Evolutionary conservation across 2,329 filamentous ascomycete genomes (phyloP).

Genomic region (Fusarium liriodendri): DNA sequence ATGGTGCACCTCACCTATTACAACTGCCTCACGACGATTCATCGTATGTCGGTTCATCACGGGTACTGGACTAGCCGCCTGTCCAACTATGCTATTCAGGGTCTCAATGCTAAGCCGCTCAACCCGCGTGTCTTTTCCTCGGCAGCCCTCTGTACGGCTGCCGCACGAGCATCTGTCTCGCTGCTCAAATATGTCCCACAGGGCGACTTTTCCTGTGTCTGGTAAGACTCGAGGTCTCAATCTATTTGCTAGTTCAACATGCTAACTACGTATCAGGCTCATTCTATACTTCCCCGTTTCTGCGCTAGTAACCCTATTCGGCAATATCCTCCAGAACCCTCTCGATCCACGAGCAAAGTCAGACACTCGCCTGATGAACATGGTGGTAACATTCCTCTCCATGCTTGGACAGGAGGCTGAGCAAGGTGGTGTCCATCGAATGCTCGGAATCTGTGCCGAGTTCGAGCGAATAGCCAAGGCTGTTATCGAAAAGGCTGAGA

Average conservation of each 20-base stretch:
- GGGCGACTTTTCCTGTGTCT: slow-evolving; percentile 93
- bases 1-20: slow-evolving; percentile 97
- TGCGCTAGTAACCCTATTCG: slow-evolving; percentile 92
- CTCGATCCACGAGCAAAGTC: slow-evolving; percentile 88
- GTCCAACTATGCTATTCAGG: slow-evolving; percentile 95
- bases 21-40: slow-evolving; percentile 96
- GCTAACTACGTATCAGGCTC: slow-evolving; percentile 67
- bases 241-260: background rate
- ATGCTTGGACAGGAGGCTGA: slow-evolving; percentile 90
- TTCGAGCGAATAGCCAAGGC: slow-evolving; percentile 94
- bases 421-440: slow-evolving; percentile 90
- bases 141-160: slow-evolving; percentile 90
- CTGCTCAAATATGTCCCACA: slow-evolving; percentile 96
- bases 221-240: slow-evolving; percentile 66
- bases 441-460: slow-evolving; percentile 94
- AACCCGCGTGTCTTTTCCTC: slow-evolving; percentile 97
- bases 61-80: slow-evolving; percentile 97
- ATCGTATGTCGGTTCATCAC: slow-evolving; percentile 97
- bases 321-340: slow-evolving; percentile 96
- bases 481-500: slow-evolving; percentile 91
- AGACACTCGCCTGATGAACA: slow-evolving; percentile 90
- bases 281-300: slow-evolving; percentile 97
- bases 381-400: slow-evolving; percentile 91
- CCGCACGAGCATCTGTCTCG: slow-evolving; percentile 91
- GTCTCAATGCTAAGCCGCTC: slow-evolving; percentile 87